phyloP scores from a whole-genome alignment of 176 grass and related monocot genomes.

The Alopecurus myosuroides region DNA sequence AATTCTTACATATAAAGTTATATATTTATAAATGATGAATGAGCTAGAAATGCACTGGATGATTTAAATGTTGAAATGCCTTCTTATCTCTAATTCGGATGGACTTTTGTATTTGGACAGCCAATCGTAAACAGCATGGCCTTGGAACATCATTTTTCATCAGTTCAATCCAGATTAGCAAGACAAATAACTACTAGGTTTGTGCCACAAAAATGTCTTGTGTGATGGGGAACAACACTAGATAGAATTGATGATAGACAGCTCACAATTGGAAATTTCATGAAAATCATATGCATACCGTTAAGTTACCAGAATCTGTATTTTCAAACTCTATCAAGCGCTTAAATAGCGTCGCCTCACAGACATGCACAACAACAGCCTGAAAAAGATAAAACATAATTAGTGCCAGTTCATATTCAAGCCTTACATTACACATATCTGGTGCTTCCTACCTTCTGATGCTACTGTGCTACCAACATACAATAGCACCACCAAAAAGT shows the following conservation, averaged over 20 bases:
- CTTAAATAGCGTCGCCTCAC: slow-evolving; percentile 78
- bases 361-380: slow-evolving; percentile 76
- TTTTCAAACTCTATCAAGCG: slow-evolving; percentile 86
- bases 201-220: neutral
- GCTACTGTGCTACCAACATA: neutral
- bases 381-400: slow-evolving; percentile 36
- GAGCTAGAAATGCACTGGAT: neutral
- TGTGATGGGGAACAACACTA: neutral
- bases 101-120: neutral
- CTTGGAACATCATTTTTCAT: neutral
- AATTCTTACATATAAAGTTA: slow-evolving; percentile 2
- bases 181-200: neutral
- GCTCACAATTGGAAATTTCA: neutral
- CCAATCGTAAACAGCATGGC: neutral
- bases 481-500: neutral
- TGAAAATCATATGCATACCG: slow-evolving; percentile 40
- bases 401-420: neutral
- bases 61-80: neutral
- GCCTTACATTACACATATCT: neutral
- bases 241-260: neutral
- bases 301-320: slow-evolving; percentile 82
- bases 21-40: neutral
- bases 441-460: neutral
- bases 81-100: neutral
- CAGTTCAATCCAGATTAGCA: neutral